Evolutionary conservation across 2,329 filamentous ascomycete species (phyloP).

Genomic region (Penicillium nordicum): DNA sequence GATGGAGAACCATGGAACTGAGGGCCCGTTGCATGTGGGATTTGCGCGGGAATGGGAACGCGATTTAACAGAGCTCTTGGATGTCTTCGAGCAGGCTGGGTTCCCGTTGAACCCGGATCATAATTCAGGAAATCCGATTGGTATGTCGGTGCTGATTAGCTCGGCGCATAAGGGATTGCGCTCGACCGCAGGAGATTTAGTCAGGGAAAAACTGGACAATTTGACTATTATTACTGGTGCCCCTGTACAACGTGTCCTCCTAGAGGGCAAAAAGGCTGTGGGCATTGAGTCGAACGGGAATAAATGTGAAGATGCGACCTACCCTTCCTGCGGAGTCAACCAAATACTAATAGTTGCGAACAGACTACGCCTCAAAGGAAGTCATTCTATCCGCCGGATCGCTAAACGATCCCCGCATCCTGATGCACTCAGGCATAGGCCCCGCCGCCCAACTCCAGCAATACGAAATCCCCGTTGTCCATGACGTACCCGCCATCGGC

Average conservation of each 20-base stretch:
- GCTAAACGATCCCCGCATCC: constrained; percentile 14
- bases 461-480: constrained; percentile 13
- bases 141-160: constrained; percentile 51
- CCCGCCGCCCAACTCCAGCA: constrained; percentile 9
- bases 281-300: constrained; percentile 46
- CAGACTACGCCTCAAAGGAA: constrained; percentile 15
- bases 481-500: constrained; percentile 18
- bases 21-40: constrained; percentile 16
- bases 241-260: constrained; percentile 48
- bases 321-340: background rate
- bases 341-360: background rate
- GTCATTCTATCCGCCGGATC: constrained; percentile 19
- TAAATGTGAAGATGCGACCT: constrained; percentile 33
- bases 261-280: constrained; percentile 46
- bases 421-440: constrained; percentile 15
- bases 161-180: constrained; percentile 50
- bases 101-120: constrained; percentile 53
- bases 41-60: constrained; percentile 20
- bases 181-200: constrained; percentile 52
- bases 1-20: constrained; percentile 11
- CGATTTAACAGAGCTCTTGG: constrained; percentile 16
- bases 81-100: constrained; percentile 50
- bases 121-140: constrained; percentile 58
- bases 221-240: constrained; percentile 52
- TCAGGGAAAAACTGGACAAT: constrained; percentile 47